Base-by-base conservation (phyloP, 768 basidiomycete genomes). In the Glaciozyma martinii region DNA sequence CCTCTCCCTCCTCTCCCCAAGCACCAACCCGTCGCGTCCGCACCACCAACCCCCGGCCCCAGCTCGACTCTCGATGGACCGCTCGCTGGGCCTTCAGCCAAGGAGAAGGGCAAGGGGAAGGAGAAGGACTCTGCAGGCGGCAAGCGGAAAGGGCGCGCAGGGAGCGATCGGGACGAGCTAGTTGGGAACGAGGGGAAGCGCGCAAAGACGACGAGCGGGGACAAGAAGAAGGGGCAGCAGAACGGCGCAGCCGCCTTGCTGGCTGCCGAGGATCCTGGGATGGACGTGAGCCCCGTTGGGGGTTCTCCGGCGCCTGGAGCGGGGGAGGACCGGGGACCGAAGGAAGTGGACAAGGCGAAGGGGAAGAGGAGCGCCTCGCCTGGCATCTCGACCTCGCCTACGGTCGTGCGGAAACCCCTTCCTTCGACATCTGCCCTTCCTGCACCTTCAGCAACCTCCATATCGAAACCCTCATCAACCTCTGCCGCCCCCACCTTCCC, bases 1-100 rank as follows among this genome's bases (percentile, higher is more conserved):
- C 71, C 70, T 9, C 65, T 74, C n/a, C 73, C 73, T 1, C 53
- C 67, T 3, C 52, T 74, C 3, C 70, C 68, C 0, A 73, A 71
- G 40, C 53, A 66, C 53, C 66, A 65, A 18, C 37, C 60, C 63
- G 8, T 62, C 65, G 5, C 61, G 19, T 60, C 66, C 33, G 61
- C 68, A 19, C 52, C 57, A 12, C 66, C 66, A 30, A 43, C 42
- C 16, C 30, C 65, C 37, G 19, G 21, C 50, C 5, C 44, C 55
- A 9, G 18, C 37, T n/a, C 42, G 37, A 32, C 9, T 25, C 19
- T n/a, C 43, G 32, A 27, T 13, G 27, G 9, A n/a, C 58, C 23
- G 30, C 57, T 23, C 47, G 21, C 46, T 21, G 42, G 32, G 21
- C 21, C 61, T 16, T 37, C 46, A 19, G 52, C 57, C 4, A 30